These are phyloP conservation scores for Avena sativa DNA, from an alignment of 176 grass and related monocot species.

Conservation along the genomic window DNA sequence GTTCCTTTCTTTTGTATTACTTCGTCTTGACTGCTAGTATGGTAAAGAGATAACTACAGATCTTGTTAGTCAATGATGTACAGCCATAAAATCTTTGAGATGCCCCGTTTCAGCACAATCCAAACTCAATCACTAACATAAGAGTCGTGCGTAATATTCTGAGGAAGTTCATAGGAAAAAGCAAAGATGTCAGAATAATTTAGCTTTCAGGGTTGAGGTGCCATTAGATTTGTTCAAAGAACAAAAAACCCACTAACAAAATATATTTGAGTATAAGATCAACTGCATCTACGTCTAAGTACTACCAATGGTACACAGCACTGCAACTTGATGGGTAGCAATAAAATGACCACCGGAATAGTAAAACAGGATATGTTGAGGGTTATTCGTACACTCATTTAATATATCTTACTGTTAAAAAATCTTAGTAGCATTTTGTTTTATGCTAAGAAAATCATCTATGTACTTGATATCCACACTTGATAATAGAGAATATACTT, in stretches of 20 bases:
- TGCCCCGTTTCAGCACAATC: slow-evolving; percentile 34
- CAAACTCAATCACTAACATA: slow-evolving; percentile 17
- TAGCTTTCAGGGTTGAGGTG: slow-evolving; percentile 5
- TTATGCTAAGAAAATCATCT: not conserved
- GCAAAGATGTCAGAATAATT: slow-evolving; percentile 26
- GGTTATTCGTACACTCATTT: not conserved
- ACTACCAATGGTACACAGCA: not conserved
- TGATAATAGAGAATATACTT: slow-evolving; percentile 10
- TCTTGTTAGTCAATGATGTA: slow-evolving; percentile 28
- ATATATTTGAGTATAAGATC: slow-evolving; percentile 13
- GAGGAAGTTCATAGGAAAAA: slow-evolving; percentile 28
- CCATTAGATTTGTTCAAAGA: slow-evolving; percentile 38
- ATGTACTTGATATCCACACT: not conserved
- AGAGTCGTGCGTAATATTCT: slow-evolving; percentile 17
- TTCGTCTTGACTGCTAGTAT: slow-evolving; percentile 20
- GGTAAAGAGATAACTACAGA: slow-evolving; percentile 26
- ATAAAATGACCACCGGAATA: slow-evolving; percentile 4
- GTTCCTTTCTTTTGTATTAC: slow-evolving; percentile 20
- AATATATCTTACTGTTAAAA: not conserved
- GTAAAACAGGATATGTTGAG: slow-evolving; percentile 18
- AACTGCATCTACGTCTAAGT: slow-evolving; percentile 31
- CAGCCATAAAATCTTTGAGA: slow-evolving; percentile 42
- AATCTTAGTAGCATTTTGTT: too few species aligned
- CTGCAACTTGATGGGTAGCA: slow-evolving; percentile 12
- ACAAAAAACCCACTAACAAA: slow-evolving; percentile 18